Percentiles rank a stretch among this genome's conserved stretches.
These are phyloP conservation scores for Quillaja saponaria DNA, from an alignment of 306 rosid species.

Conservation along the genomic window DNA sequence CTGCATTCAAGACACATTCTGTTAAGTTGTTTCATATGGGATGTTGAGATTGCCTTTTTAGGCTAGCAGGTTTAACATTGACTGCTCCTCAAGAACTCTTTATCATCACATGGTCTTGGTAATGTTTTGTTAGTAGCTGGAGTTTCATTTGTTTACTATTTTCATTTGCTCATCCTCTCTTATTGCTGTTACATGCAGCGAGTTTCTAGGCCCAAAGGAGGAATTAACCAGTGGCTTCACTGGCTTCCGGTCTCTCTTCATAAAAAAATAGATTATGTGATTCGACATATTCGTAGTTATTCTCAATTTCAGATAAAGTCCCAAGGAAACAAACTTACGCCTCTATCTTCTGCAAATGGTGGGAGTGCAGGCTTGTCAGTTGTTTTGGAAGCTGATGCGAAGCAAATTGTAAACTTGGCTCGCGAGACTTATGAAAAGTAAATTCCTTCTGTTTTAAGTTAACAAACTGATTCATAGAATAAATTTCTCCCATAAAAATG, in stretches of 20 bases:
- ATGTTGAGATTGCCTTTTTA: neutral
- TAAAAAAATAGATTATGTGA: conserved; percentile 56
- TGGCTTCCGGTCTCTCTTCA: conserved; percentile 92
- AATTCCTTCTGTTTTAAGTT: conserved; percentile 25
- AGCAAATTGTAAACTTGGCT: conserved; percentile 70
- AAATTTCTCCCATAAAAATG: neutral
- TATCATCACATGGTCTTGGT: neutral
- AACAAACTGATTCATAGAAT: conserved; percentile 14
- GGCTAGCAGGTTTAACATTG: neutral
- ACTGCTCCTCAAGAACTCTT: neutral
- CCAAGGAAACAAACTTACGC: conserved; percentile 40
- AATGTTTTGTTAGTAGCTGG: conserved; percentile 11
- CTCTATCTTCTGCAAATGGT: conserved; percentile 65
- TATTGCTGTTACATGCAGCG: conserved; percentile 51
- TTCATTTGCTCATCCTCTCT: neutral
- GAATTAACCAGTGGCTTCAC: conserved; percentile 81
- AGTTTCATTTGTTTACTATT: conserved; percentile 16
- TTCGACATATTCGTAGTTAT: conserved; percentile 45
- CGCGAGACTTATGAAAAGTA: conserved; percentile 79
- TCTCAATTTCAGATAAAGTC: conserved; percentile 43
- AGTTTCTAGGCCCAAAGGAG: conserved; percentile 85
- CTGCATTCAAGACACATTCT: neutral
- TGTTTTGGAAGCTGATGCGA: conserved; percentile 84
- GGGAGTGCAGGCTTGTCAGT: conserved; percentile 58
- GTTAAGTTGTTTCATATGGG: neutral